These are phyloP conservation scores for Trifolium subterraneum DNA, from an alignment of 306 rosid species.

Conservation along the genomic window DNA sequence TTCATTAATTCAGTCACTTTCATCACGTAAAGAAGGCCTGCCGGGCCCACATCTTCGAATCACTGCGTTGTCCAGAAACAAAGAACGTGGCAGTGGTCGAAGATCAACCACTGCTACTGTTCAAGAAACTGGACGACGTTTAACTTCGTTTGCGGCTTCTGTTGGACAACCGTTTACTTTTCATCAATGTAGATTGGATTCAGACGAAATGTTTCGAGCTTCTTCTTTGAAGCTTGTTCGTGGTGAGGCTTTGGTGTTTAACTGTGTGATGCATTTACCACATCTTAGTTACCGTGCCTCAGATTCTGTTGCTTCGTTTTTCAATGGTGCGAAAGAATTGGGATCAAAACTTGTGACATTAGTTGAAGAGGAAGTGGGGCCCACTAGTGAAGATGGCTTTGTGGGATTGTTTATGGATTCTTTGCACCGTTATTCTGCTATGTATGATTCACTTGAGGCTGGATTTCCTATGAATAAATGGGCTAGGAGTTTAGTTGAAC, in stretches of 20 bases:
- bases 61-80: conserved; percentile 66
- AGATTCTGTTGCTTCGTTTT: conserved; percentile 67
- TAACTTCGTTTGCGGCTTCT: conserved; percentile 73
- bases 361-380: conserved; percentile 68
- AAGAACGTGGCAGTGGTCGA: conserved; percentile 46
- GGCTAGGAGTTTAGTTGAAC: conserved; percentile 69
- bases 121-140: conserved; percentile 81
- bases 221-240: conserved; percentile 62
- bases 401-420: conserved; percentile 71
- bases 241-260: conserved; percentile 73
- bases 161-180: conserved; percentile 80
- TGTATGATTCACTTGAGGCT: conserved; percentile 76
- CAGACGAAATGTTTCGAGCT: conserved; percentile 68
- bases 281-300: conserved; percentile 60
- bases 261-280: conserved; percentile 77
- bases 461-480: conserved; percentile 72
- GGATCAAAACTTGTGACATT: conserved; percentile 60
- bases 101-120: conserved; percentile 58
- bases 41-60: conserved; percentile 74
- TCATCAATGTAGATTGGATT: conserved; percentile 78
- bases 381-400: conserved; percentile 47
- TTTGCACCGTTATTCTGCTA: conserved; percentile 72
- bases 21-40: conserved; percentile 53
- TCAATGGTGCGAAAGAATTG: conserved; percentile 59
- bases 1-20: conserved; percentile 71